Conservation (phyloP, 2,329 filamentous ascomycete genomes). For the Teratosphaeria gauchensis region DNA sequence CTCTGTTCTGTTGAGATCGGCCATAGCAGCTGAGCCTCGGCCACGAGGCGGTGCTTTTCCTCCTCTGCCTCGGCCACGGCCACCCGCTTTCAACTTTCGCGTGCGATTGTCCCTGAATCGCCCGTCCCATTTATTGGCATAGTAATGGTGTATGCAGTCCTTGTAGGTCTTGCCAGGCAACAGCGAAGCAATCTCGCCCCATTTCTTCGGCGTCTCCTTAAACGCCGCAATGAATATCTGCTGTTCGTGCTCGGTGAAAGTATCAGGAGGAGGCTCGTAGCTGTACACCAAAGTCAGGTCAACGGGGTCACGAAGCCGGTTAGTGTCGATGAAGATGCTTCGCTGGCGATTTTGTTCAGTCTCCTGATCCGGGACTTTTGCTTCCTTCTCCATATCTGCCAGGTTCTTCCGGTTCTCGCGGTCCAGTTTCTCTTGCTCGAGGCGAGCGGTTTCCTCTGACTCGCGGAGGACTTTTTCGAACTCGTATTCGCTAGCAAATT, state of each 20-base stretch:
- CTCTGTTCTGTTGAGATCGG: slow-evolving; percentile 46
- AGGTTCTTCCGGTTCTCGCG: slow-evolving; percentile 54
- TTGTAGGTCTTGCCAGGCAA: slow-evolving; percentile 62
- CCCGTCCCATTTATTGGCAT: slow-evolving; percentile 64
- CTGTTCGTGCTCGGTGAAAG: slow-evolving; percentile 64
- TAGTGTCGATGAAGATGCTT: slow-evolving; percentile 54
- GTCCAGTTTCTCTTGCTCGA: slow-evolving; percentile 50
- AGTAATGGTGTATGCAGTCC: slow-evolving; percentile 78
- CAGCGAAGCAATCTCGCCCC: slow-evolving; percentile 64
- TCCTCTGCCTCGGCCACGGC: slow-evolving; percentile 32
- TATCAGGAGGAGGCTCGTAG: slow-evolving; percentile 61
- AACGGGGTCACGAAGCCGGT: slow-evolving; percentile 55
- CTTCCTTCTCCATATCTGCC: slow-evolving; percentile 67
- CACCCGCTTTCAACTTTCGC: slow-evolving; percentile 31
- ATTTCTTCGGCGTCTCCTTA: slow-evolving; percentile 69
- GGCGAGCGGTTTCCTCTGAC: slow-evolving; percentile 61
- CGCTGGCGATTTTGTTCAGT: slow-evolving; percentile 50
- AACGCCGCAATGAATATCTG: slow-evolving; percentile 65
- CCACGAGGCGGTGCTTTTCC: slow-evolving; percentile 36
- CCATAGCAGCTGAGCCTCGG: slow-evolving; percentile 50
- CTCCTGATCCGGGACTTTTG: slow-evolving; percentile 61
- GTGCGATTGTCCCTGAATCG: slow-evolving; percentile 69
- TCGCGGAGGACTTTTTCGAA: slow-evolving; percentile 62
- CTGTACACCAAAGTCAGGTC: slow-evolving; percentile 61
- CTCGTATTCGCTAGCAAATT: slow-evolving; percentile 64